Conservation (phyloP, 805 yeast genomes). For the Candida berthetii region DNA sequence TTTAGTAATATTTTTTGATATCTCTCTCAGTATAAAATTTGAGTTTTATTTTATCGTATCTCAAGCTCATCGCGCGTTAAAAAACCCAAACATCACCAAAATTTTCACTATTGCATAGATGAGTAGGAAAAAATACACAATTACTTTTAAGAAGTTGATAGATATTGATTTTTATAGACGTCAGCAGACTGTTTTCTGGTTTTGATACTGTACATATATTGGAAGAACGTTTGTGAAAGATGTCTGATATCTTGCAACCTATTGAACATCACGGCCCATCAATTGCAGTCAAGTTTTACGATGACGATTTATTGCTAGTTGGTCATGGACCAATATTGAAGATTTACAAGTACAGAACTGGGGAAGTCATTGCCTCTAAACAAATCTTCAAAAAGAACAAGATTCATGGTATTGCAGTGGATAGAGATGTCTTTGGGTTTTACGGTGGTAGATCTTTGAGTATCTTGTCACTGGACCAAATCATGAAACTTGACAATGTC, state of each 20-base stretch:
- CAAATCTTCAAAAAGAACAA: constrained; percentile 65
- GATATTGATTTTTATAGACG: too few species aligned
- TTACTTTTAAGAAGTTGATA: too few species aligned
- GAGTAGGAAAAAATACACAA: too few species aligned
- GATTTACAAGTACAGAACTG: constrained; percentile 39
- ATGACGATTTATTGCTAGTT: constrained; percentile 35
- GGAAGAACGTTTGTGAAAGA: not conserved
- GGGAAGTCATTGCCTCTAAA: constrained; percentile 28
- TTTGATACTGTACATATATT: too few species aligned
- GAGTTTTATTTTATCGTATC: too few species aligned
- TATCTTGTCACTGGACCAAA: constrained; percentile 27
- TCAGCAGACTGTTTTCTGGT: too few species aligned
- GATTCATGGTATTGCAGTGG: constrained; percentile 67
- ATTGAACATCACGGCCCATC: constrained; percentile 61
- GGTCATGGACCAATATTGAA: constrained; percentile 72
- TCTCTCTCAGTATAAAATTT: too few species aligned
- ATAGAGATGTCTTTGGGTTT: constrained; percentile 28
- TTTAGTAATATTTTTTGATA: too few species aligned
- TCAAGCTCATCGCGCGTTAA: too few species aligned
- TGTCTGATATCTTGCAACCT: not conserved
- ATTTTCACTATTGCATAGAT: too few species aligned
- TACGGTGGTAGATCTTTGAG: constrained; percentile 74
- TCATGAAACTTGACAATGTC: constrained; percentile 18
- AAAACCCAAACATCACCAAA: too few species aligned
- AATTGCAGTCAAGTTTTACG: constrained; percentile 47